phyloP scores from a whole-genome alignment of 805 yeast species.

The Metschnikowia proteae region DNA sequence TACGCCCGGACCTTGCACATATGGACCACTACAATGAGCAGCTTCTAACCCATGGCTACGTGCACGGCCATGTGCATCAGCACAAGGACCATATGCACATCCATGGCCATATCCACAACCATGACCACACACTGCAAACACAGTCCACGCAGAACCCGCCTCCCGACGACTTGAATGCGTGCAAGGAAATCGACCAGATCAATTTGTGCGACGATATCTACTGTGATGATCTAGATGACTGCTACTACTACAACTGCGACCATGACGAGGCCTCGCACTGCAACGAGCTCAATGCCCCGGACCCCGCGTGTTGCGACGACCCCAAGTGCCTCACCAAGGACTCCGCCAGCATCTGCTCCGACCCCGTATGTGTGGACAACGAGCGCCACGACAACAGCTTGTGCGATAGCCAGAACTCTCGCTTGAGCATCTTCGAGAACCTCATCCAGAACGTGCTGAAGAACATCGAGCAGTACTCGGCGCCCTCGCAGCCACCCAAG shows the following conservation, averaged over 20 bases:
- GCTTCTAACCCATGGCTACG: slow-evolving; percentile 46
- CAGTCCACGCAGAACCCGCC: neutral
- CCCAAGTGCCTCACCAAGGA: slow-evolving; percentile 2
- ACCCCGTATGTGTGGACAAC: slow-evolving; percentile 3
- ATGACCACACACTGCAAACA: slow-evolving; percentile 27
- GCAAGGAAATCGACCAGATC: slow-evolving; percentile 29
- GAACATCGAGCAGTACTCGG: slow-evolving; percentile 20
- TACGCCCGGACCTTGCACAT: neutral
- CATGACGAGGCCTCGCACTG: slow-evolving; percentile 11
- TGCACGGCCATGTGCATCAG: slow-evolving; percentile 66
- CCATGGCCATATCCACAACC: slow-evolving; percentile 65
- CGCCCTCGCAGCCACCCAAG: neutral
- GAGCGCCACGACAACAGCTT: slow-evolving; percentile 18
- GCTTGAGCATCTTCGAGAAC: slow-evolving; percentile 35
- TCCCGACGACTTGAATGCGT: slow-evolving; percentile 12
- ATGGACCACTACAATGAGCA: slow-evolving; percentile 4
- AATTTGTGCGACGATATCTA: slow-evolving; percentile 37
- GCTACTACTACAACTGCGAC: slow-evolving; percentile 37
- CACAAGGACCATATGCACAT: slow-evolving; percentile 59
- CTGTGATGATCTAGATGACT: slow-evolving; percentile 43
- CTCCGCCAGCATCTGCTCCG: slow-evolving; percentile 5
- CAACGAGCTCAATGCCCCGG: neutral
- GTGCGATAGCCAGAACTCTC: slow-evolving; percentile 29
- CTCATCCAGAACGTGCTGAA: slow-evolving; percentile 36
- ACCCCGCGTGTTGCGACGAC: slow-evolving; percentile 8